Base-by-base conservation (phyloP, 2,329 filamentous ascomycete species). In the Chaetomium sp. region DNA sequence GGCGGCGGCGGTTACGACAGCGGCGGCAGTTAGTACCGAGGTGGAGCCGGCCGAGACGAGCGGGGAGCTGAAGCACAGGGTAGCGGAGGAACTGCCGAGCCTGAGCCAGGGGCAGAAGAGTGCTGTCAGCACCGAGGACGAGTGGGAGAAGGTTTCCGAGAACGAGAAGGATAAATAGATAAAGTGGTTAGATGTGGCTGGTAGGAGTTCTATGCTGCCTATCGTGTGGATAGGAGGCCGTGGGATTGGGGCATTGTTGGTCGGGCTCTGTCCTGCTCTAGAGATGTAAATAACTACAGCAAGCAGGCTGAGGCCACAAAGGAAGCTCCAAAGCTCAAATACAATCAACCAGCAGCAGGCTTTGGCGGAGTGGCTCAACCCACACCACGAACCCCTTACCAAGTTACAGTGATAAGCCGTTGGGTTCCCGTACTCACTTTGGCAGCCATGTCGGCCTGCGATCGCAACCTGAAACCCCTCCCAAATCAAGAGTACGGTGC, bases 101-200 rank as follows among this genome's bases (percentile, higher is more conserved):
- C 53, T 63, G 45, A 69, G 76, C 56, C 75, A 78, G 58, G 82
- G 80, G 45, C 80, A 79, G 27, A 85, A 82, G 75, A 87, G 84
- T 54, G 82, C 83, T 60, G 82, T 77, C 23, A 94, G 92, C 78
- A 97, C 93, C 4, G 94, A 98, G 79, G 94, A 94, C 74, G 94
- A 98, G 79, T 98, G 94, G 94, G 94, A 97, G 81, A 96, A 95
- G 82, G 90, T 98, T 4, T 92, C 91, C 25, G 90, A 90, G 76
- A 86, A 82, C 65, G 86, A 85, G 69, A 86, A 86, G 76, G 81
- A 82, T 65, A 85, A 84, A 74, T 74, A 67, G 27, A 42, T 42
- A 42, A 42, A 42, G 13, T 8, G 13, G 19, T 7, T 25, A 7
- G 38, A 12, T 4, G n/a, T n/a, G 50, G 13, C 5, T 12, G 10